These are phyloP conservation scores for Linum usitatissimum DNA, from an alignment of 345 rosid species.

Conservation along the genomic window DNA sequence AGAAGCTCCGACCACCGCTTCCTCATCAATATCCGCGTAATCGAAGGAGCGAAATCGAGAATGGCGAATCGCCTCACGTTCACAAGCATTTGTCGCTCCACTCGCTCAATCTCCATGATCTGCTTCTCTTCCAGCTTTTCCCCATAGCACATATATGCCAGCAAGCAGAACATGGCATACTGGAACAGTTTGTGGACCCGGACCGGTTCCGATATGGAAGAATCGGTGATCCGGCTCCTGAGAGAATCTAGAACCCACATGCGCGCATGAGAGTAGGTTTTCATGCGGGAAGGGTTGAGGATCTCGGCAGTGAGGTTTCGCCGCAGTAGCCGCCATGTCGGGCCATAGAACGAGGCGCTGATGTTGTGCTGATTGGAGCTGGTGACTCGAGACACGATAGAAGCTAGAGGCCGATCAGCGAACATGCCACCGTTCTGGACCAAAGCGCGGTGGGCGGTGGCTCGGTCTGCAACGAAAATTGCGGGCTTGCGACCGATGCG, in stretches of 20 bases:
- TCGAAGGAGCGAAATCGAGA: neutral
- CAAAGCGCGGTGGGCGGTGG: slow-evolving; percentile 15
- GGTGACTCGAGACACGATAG: neutral
- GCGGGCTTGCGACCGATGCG: slow-evolving; percentile 6
- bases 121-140: slow-evolving; percentile 12
- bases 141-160: slow-evolving; percentile 15
- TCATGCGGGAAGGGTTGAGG: slow-evolving; percentile 15
- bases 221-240: neutral
- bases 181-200: neutral
- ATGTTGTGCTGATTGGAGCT: neutral
- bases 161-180: slow-evolving; percentile 13
- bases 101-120: slow-evolving; percentile 7
- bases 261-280: slow-evolving; percentile 11
- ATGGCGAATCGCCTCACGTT: neutral
- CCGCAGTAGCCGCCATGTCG: slow-evolving; percentile 21
- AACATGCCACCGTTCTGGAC: slow-evolving; percentile 12
- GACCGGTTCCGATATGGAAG: slow-evolving; percentile 13
- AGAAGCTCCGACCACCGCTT: neutral
- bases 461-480: slow-evolving; percentile 14
- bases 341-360: slow-evolving; percentile 3
- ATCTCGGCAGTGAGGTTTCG: slow-evolving; percentile 17
- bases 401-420: slow-evolving; percentile 2
- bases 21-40: neutral
- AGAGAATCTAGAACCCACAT: slow-evolving; percentile 7
- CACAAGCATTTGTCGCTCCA: neutral